These are phyloP conservation scores for Neurospora sp. DNA, from an alignment of 495 filamentous ascomycete genomes.

Conservation along the genomic window DNA sequence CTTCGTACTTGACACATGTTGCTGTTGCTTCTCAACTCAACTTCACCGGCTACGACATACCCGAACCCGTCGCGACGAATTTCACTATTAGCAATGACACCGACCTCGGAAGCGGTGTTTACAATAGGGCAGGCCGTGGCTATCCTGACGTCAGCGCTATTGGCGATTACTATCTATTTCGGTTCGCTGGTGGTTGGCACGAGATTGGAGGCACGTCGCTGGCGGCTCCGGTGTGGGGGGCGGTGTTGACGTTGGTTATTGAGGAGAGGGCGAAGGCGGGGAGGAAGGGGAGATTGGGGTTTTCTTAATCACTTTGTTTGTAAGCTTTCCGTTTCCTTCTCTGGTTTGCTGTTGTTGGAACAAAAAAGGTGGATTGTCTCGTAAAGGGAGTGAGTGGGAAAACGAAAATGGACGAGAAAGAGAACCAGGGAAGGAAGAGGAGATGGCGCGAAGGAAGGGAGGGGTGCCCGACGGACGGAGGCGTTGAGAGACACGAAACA, in stretches of 20 bases:
- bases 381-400: too few species aligned
- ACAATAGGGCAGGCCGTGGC: conserved; percentile 49
- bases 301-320: conserved; percentile 47
- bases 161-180: conserved; percentile 48
- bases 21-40: conserved; percentile 19
- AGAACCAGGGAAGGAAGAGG: too few species aligned
- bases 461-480: too few species aligned
- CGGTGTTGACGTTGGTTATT: conserved; percentile 53
- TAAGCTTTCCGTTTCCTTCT: conserved; percentile 34
- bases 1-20: conserved; percentile 41
- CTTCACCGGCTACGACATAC: conserved; percentile 11
- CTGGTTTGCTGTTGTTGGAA: background rate
- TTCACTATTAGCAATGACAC: conserved; percentile 1
- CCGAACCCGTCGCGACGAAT: conserved; percentile 7
- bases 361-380: background rate
- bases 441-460: too few species aligned
- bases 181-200: conserved; percentile 27
- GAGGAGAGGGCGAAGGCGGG: conserved; percentile 47
- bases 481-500: background rate
- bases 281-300: conserved; percentile 36
- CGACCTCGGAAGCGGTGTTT: conserved; percentile 24
- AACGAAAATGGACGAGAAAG: background rate
- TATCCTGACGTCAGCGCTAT: conserved; percentile 58
- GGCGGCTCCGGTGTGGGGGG: conserved; percentile 47
- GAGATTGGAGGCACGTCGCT: conserved; percentile 47